Evolutionary conservation across 495 filamentous ascomycete species (phyloP).

Genomic region (Tuber calosporum): DNA sequence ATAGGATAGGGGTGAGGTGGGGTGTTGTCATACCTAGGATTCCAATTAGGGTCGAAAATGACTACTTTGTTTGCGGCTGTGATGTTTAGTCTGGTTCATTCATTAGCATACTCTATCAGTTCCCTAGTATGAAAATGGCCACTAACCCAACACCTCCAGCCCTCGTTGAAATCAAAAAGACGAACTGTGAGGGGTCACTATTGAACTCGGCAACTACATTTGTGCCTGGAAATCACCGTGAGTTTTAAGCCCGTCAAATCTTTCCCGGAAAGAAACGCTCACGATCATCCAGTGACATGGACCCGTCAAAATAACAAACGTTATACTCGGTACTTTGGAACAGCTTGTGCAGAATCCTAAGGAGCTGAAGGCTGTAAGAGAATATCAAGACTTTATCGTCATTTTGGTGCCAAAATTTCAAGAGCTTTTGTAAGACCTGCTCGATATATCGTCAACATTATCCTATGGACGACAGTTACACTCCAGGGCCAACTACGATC

Average conservation of each 20-base stretch:
- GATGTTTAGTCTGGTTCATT: constrained; percentile 69
- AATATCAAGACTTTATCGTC: constrained; percentile 93
- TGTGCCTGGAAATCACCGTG: constrained; percentile 38
- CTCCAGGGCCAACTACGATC: constrained; percentile 45
- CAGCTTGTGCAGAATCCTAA: constrained; percentile 77
- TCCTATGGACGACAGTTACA: neutral
- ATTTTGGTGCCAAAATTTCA: constrained; percentile 80
- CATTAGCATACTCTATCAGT: neutral
- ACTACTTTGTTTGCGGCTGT: constrained; percentile 98
- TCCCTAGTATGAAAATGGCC: neutral
- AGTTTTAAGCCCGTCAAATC: neutral
- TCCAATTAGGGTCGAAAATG: constrained; percentile 97
- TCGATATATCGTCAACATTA: neutral
- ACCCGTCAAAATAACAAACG: constrained; percentile 82
- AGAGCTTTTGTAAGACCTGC: constrained; percentile 70
- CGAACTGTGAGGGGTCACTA: constrained; percentile 76
- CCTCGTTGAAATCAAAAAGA: constrained; percentile 91
- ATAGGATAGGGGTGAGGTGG: neutral
- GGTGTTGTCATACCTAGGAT: constrained; percentile 53
- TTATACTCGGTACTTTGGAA: constrained; percentile 89
- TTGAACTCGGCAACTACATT: constrained; percentile 86
- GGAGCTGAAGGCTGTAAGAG: constrained; percentile 74
- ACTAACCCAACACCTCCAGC: constrained; percentile 61
- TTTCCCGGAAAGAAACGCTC: constrained; percentile 32
- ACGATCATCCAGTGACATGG: constrained; percentile 82